Evolutionary conservation across 768 basidiomycete species (phyloP), one percentile per base, ranked within the genome.

Genomic region (Boletales sp.): DNA sequence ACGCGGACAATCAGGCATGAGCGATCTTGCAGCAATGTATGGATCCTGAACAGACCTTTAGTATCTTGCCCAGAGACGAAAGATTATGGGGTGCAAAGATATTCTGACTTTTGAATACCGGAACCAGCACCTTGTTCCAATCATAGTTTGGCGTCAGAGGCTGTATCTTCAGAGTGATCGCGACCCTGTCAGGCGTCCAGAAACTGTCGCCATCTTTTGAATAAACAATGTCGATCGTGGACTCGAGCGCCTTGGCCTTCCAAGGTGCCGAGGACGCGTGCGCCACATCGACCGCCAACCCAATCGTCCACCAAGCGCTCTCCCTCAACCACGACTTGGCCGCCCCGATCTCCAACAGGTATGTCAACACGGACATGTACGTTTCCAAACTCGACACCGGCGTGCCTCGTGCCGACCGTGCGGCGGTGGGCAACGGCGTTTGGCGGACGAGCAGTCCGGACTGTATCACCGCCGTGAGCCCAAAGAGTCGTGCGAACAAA

Each of bases 161-260:
- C 64, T 92, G 87, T 45, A 97, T 66, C 58, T 82, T 82, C 40
- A 97, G 59, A 0, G 83, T 78, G 53, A 97, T 56, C 3, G 90
- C 93, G 29, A 97, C 72, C 68, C 92, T 97, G 64, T 97, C 95
- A 17, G 87, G 84, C 3, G 87, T 86, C 94, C 94, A 97, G 4
- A 57, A 30, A 1, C 35, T n/a, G 6, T 45, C 58, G 17, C 44
- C 45, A 9, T 58, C 54, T 8, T 47, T 51, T 15, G 42, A 47
- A 59, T 86, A 87, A 24, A 91, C 59, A 2, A 68, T 69, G 34
- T 77, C 62, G 10, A 87, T 60, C 0, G 80, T 71, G 38, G 63
- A 62, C 7, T 78, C 70, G 13, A 86, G 58, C 5, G 84, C 92
- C 19, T 81, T 75, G 1, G 75, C 73, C 66, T 82, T 86, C 92